Percentiles rank a stretch among this genome's conserved stretches.
These are phyloP conservation scores for Biscogniauxia sp. DNA, from an alignment of 2,329 filamentous ascomycete genomes.

Conservation along the genomic window DNA sequence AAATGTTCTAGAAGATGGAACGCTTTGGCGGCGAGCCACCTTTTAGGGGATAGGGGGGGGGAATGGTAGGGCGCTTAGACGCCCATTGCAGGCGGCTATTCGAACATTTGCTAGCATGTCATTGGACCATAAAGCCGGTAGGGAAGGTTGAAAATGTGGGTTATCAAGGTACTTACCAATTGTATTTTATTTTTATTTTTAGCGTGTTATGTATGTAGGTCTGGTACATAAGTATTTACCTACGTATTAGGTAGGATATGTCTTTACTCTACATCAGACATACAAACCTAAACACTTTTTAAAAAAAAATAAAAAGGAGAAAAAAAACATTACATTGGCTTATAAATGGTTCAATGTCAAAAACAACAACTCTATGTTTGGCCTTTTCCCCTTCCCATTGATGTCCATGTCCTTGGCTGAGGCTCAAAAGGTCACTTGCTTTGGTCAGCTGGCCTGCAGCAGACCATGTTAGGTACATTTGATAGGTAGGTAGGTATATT, in stretches of 20 bases:
- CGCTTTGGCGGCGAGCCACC: slow-evolving; percentile 17
- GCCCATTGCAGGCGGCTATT: slow-evolving; percentile 26
- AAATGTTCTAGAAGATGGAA: slow-evolving; percentile 25
- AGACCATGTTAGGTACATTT: neutral
- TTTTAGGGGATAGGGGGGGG: neutral
- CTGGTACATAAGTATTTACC: too few species aligned
- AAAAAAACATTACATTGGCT: neutral
- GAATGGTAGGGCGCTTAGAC: slow-evolving; percentile 25
- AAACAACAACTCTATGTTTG: too few species aligned
- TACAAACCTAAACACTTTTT: too few species aligned
- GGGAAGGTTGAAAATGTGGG: slow-evolving; percentile 1
- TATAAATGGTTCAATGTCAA: neutral
- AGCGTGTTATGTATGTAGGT: neutral
- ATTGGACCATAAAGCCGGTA: slow-evolving; percentile 19
- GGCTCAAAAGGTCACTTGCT: neutral
- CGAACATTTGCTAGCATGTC: slow-evolving; percentile 12
- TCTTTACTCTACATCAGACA: too few species aligned
- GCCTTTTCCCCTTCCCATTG: neutral
- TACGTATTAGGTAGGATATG: too few species aligned
- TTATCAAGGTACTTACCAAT: slow-evolving; percentile 4
- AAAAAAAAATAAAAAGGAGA: too few species aligned
- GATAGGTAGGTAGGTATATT: too few species aligned
- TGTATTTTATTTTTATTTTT: neutral
- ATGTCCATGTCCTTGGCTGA: neutral
- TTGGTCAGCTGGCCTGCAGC: neutral